These are phyloP conservation scores for Thalia dealbata DNA, from an alignment of 176 grass and related monocot genomes.

Conservation along the genomic window DNA sequence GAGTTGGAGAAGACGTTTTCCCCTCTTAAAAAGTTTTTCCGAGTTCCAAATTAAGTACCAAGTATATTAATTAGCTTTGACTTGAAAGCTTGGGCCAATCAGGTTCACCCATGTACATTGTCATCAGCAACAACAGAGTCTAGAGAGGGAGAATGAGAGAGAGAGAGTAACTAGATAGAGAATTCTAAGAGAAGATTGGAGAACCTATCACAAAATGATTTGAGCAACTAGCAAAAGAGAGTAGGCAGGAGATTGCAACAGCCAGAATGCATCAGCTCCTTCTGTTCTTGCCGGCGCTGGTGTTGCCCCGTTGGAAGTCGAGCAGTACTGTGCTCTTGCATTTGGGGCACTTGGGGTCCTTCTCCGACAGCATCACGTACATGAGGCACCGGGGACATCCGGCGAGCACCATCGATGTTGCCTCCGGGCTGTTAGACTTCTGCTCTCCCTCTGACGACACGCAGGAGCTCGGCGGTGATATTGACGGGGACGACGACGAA, in stretches of 20 bases:
- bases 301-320: constrained; percentile 26
- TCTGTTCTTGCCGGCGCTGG: constrained; percentile 12
- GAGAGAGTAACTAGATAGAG: neutral
- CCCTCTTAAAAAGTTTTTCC: too few relatives aligned
- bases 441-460: constrained; percentile 63
- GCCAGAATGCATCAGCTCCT: neutral
- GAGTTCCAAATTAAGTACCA: neutral
- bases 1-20: neutral
- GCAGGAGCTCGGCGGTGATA: constrained; percentile 62
- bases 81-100: neutral
- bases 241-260: neutral
- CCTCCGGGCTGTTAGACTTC: constrained; percentile 19
- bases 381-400: constrained; percentile 67
- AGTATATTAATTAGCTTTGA: neutral
- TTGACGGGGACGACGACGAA: neutral
- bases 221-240: neutral
- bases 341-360: constrained; percentile 42
- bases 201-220: neutral
- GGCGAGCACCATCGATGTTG: constrained; percentile 53
- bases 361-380: constrained; percentile 65
- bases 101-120: neutral
- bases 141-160: neutral
- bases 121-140: constrained; percentile 1
- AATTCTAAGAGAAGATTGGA: neutral
- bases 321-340: constrained; percentile 62